A percentile compares a stretch with the other conserved stretches of the same genome.
Evolutionary conservation across 345 rosid species (phyloP).

Genomic region (Iberis pinnata): DNA sequence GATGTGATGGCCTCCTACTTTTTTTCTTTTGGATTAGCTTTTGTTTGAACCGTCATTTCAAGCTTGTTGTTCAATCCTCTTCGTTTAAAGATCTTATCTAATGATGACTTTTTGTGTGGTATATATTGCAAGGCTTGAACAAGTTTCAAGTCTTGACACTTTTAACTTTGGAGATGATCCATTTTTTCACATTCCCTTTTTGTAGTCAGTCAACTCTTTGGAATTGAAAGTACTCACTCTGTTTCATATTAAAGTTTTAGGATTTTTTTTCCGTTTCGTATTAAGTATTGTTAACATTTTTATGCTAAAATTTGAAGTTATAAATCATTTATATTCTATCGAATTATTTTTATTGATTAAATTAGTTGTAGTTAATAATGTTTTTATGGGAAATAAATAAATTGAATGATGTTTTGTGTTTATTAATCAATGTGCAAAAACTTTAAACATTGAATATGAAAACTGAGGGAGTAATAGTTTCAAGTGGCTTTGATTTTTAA

Average conservation of each 20-base stretch:
- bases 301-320: too few relatives aligned
- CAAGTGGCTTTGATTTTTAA: conserved; percentile 4
- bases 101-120: conserved; percentile 1
- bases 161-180: neutral
- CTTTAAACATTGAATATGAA: too few relatives aligned
- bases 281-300: too few relatives aligned
- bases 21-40: conserved; percentile 11
- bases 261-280: too few relatives aligned
- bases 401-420: too few relatives aligned
- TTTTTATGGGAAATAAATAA: too few relatives aligned
- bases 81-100: conserved; percentile 7
- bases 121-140: neutral
- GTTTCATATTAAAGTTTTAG: too few relatives aligned
- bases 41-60: conserved; percentile 11
- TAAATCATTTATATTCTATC: too few relatives aligned
- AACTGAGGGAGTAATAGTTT: too few relatives aligned
- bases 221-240: conserved; percentile 1
- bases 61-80: conserved; percentile 3
- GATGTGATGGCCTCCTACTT: conserved; percentile 13
- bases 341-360: too few relatives aligned
- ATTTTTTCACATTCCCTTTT: conserved; percentile 1
- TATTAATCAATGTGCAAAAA: too few relatives aligned
- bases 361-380: too few relatives aligned
- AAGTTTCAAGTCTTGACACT: neutral
- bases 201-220: conserved; percentile 14